A percentile compares a stretch with the other conserved stretches of the same genome.
These are phyloP conservation scores for Erigeron canadensis DNA, from an alignment of 129 eudicot genomes.

Conservation along the genomic window DNA sequence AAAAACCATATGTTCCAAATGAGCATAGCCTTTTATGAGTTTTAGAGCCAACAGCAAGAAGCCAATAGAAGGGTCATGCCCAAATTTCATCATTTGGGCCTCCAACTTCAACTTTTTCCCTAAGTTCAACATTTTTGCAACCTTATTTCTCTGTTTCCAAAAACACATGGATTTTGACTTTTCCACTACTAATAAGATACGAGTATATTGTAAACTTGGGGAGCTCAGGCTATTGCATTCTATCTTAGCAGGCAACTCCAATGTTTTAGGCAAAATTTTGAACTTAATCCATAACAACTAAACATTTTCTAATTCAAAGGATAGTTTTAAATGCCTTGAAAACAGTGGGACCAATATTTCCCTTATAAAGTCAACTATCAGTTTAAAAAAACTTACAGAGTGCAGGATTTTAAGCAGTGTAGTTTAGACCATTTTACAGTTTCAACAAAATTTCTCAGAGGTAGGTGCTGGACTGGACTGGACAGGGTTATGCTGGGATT, in stretches of 20 bases:
- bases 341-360: no score
- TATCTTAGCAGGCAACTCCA: no score
- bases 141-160: not conserved
- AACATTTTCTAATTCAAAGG: no score
- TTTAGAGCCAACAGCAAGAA: not conserved
- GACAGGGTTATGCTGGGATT: not conserved
- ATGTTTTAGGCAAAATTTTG: no score
- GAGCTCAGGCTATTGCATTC: no score
- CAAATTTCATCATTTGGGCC: not conserved
- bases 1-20: no score
- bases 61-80: not conserved
- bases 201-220: no score
- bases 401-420: slow-evolving; percentile 8
- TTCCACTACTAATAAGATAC: not conserved
- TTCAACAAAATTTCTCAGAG: not conserved
- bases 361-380: no score
- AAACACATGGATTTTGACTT: no score
- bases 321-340: no score
- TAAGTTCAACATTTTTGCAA: slow-evolving; percentile 5
- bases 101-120: not conserved
- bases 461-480: not conserved
- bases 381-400: no score
- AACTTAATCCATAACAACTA: no score
- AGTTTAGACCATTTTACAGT: slow-evolving; percentile 1
- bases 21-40: not conserved